Evolutionary conservation across 352 stramenopile genomes (phyloP).

Genomic region (Phytophthora ohioensis): DNA sequence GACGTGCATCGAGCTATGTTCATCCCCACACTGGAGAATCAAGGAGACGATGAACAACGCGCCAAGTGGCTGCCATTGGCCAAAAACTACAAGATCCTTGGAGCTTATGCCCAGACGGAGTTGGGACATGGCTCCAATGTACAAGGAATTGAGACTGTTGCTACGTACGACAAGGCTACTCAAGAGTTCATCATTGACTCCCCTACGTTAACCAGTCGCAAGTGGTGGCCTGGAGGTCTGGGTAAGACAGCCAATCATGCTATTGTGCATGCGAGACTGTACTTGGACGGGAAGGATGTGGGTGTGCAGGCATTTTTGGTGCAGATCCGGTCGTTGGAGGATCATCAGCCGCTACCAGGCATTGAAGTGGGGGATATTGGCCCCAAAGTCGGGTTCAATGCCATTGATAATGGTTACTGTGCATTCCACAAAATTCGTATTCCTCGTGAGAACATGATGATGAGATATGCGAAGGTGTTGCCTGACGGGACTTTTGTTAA

Average conservation of each 20-base stretch:
- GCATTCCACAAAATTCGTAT: conserved; percentile 41
- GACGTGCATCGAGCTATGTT: conserved; percentile 43
- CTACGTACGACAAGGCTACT: conserved; percentile 71
- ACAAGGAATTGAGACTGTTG: conserved; percentile 42
- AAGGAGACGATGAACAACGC: conserved; percentile 33
- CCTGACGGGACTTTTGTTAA: conserved; percentile 67
- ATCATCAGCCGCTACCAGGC: conserved; percentile 37
- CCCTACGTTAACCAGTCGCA: conserved; percentile 93
- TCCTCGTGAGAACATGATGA: conserved; percentile 39
- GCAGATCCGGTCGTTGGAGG: conserved; percentile 35
- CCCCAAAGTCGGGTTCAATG: conserved; percentile 41
- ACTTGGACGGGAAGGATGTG: conserved; percentile 36
- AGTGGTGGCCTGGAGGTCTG: conserved; percentile 94
- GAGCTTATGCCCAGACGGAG: conserved; percentile 44
- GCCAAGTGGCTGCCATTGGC: conserved; percentile 39
- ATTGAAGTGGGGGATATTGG: conserved; percentile 46
- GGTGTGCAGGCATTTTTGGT: conserved; percentile 43
- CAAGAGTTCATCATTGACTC: conserved; percentile 96
- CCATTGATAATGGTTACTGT: conserved; percentile 42
- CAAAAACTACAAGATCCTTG: conserved; percentile 38
- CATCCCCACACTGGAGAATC: conserved; percentile 40
- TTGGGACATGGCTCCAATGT: conserved; percentile 47
- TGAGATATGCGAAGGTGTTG: conserved; percentile 51
- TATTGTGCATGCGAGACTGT: conserved; percentile 40
- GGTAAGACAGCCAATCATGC: conserved; percentile 47